These are phyloP conservation scores for Penicillium sp. DNA, from an alignment of 2,329 filamentous ascomycete species.

Conservation along the genomic window DNA sequence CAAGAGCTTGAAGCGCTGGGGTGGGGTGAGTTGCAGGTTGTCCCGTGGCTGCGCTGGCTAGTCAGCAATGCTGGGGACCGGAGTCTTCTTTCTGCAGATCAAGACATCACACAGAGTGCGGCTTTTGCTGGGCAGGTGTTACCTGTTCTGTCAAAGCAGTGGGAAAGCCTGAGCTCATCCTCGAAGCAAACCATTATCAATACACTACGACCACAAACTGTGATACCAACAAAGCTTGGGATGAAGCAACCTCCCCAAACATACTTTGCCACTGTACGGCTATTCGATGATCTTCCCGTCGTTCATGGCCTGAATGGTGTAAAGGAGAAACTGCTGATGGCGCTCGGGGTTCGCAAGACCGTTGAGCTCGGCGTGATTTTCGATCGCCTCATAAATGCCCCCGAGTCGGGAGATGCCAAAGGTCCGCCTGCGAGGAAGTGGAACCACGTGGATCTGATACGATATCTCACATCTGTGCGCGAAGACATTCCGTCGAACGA, in stretches of 20 bases:
- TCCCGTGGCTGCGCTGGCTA: constrained; percentile 81
- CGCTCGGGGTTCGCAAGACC: constrained; percentile 89
- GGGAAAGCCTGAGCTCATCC: constrained; percentile 71
- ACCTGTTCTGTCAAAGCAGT: constrained; percentile 79
- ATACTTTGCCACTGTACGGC: constrained; percentile 88
- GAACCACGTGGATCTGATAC: constrained; percentile 93
- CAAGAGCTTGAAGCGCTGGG: constrained; percentile 75
- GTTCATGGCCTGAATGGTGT: constrained; percentile 73
- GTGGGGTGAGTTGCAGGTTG: constrained; percentile 80
- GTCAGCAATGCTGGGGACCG: constrained; percentile 63
- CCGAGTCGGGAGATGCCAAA: constrained; percentile 46
- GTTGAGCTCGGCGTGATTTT: constrained; percentile 94
- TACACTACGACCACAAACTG: constrained; percentile 64
- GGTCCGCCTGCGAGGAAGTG: constrained; percentile 59
- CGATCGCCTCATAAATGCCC: constrained; percentile 69
- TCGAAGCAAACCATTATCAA: constrained; percentile 65
- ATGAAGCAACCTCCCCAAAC: constrained; percentile 84
- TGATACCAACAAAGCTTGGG: constrained; percentile 87
- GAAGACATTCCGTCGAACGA: constrained; percentile 84
- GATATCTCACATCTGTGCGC: constrained; percentile 85
- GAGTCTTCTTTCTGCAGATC: constrained; percentile 56
- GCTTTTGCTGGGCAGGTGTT: constrained; percentile 76
- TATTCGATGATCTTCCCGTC: constrained; percentile 90
- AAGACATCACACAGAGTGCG: constrained; percentile 69
- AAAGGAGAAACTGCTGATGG: constrained; percentile 83